A percentile compares a stretch with the other conserved stretches of the same genome.
Conservation (phyloP, 352 stramenopile species). For the Pythium rhizo-oryzae region DNA sequence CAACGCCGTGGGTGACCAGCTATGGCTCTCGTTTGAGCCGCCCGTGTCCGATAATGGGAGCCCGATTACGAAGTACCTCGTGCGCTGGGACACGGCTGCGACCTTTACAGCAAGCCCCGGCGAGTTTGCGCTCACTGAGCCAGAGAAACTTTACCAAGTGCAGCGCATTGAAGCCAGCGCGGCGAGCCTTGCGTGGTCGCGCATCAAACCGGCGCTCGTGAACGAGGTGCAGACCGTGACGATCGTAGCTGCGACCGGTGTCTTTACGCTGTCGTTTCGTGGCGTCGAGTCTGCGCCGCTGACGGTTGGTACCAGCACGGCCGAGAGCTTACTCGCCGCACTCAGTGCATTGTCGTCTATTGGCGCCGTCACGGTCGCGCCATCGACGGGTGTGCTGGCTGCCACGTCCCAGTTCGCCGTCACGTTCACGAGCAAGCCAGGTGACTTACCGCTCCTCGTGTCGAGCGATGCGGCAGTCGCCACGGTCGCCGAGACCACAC, state of each 20-base stretch:
- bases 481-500: slow-evolving; percentile 34
- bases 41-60: slow-evolving; percentile 63
- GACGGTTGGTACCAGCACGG: slow-evolving; percentile 41
- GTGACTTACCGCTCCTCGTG: slow-evolving; percentile 45
- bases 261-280: slow-evolving; percentile 63
- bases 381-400: slow-evolving; percentile 23
- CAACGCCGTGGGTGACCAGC: slow-evolving; percentile 66
- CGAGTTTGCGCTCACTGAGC: slow-evolving; percentile 54
- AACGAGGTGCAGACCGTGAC: slow-evolving; percentile 53
- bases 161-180: slow-evolving; percentile 62
- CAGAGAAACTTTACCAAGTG: slow-evolving; percentile 50
- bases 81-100: slow-evolving; percentile 66
- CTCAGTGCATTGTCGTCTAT: slow-evolving; percentile 50
- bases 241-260: slow-evolving; percentile 28
- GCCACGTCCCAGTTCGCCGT: slow-evolving; percentile 38
- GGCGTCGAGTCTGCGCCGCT: slow-evolving; percentile 37
- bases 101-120: slow-evolving; percentile 52
- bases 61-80: slow-evolving; percentile 65
- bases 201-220: slow-evolving; percentile 31
- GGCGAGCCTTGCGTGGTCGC: slow-evolving; percentile 62
- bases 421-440: slow-evolving; percentile 61
- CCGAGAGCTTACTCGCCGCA: slow-evolving; percentile 30
- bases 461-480: slow-evolving; percentile 17
- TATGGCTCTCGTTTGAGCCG: slow-evolving; percentile 80
- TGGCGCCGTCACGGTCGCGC: slow-evolving; percentile 46